Evolutionary conservation across 345 rosid genomes (phyloP).

Genomic region (Salix arbutifolia): DNA sequence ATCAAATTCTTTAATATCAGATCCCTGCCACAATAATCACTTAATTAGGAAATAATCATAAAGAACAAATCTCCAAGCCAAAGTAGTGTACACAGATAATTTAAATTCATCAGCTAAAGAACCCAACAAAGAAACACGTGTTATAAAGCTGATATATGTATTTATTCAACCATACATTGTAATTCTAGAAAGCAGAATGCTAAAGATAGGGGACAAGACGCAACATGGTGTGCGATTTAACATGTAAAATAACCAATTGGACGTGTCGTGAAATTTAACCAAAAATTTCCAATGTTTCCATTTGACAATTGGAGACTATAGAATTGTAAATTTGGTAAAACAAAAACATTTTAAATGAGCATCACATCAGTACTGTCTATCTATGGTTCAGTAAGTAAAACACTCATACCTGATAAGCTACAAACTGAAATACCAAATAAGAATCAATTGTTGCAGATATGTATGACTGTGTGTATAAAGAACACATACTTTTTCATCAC

Average conservation of each 20-base stretch:
- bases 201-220: background rate
- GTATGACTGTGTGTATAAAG: background rate
- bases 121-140: background rate
- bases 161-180: background rate
- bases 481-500: constrained; percentile 50
- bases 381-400: background rate
- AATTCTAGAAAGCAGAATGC: background rate
- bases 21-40: constrained; percentile 41
- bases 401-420: background rate
- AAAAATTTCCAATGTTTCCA: too few species aligned
- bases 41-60: constrained; percentile 13
- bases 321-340: too few species aligned
- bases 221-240: too few species aligned
- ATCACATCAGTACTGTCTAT: background rate
- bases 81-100: background rate
- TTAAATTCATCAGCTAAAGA: background rate
- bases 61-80: constrained; percentile 3
- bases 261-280: too few species aligned
- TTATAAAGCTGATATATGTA: background rate
- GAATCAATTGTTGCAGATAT: background rate
- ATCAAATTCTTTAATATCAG: constrained; percentile 42
- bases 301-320: too few species aligned
- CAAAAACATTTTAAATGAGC: background rate
- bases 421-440: background rate
- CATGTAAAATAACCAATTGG: too few species aligned